These are phyloP conservation scores for Ogataea pignaliae DNA, from an alignment of 805 yeast genomes.

Conservation along the genomic window DNA sequence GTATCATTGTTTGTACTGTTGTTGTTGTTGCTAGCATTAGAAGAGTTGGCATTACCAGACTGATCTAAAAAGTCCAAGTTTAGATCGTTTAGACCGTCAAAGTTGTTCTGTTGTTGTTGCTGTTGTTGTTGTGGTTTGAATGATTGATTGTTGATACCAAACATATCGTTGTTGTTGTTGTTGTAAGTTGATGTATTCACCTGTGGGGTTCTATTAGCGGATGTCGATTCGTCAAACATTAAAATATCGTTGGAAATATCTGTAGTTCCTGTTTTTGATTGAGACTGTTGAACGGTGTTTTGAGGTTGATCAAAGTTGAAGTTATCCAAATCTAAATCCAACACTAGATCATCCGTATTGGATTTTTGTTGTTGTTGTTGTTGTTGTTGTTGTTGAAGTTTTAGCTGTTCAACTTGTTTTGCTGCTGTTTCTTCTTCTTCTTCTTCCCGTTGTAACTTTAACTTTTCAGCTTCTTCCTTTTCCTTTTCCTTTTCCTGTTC, in stretches of 20 bases:
- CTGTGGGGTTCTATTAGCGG: background rate
- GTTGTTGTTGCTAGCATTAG: background rate
- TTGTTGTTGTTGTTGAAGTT: background rate
- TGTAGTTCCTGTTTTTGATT: background rate
- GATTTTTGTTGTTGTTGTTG: constrained; percentile 4
- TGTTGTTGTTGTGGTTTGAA: background rate
- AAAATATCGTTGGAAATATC: constrained; percentile 13
- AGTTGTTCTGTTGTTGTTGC: background rate
- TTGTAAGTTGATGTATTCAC: constrained; percentile 1
- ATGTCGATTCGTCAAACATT: constrained; percentile 11
- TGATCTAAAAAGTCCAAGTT: constrained; percentile 24
- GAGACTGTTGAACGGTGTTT: background rate
- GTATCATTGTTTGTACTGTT: background rate
- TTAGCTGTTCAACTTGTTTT: constrained; percentile 5
- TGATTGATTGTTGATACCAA: background rate
- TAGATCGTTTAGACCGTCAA: constrained; percentile 22
- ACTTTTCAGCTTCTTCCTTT: constrained; percentile 4
- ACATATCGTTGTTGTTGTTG: constrained; percentile 1
- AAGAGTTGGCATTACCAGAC: background rate
- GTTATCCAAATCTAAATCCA: constrained; percentile 26
- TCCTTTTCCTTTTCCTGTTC: constrained; percentile 7
- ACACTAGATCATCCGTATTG: constrained; percentile 21
- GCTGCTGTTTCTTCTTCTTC: too few species aligned
- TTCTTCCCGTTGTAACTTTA: constrained; percentile 1
- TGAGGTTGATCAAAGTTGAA: constrained; percentile 20